phyloP scores from a whole-genome alignment of 2,329 filamentous ascomycete genomes.

The Macrophomina pseudophaseolina region DNA sequence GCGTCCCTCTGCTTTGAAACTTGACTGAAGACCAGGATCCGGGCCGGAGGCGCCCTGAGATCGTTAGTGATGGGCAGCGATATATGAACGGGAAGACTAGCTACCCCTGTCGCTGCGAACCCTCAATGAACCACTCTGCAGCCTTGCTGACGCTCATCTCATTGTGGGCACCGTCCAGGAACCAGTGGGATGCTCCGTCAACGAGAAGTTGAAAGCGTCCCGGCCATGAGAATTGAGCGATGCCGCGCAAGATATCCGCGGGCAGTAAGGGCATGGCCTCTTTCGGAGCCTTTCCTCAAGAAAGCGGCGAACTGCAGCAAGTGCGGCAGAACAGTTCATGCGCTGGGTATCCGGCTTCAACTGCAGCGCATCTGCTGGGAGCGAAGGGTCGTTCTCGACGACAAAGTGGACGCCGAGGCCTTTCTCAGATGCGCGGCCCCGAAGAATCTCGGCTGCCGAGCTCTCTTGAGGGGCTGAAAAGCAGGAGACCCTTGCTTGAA shows the following conservation, averaged over 20 bases:
- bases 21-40: neutral
- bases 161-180: slow-evolving; percentile 32
- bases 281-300: neutral
- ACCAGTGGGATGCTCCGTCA: slow-evolving; percentile 26
- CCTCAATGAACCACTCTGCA: slow-evolving; percentile 28
- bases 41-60: neutral
- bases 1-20: neutral
- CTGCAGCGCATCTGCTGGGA: neutral
- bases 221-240: slow-evolving; percentile 27
- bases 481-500: slow-evolving; percentile 58
- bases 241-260: slow-evolving; percentile 6
- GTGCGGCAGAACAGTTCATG: slow-evolving; percentile 30
- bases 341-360: slow-evolving; percentile 29
- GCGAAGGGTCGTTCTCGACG: neutral
- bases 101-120: neutral
- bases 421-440: slow-evolving; percentile 30
- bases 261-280: neutral
- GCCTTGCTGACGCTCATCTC: slow-evolving; percentile 29
- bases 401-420: neutral
- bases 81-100: neutral
- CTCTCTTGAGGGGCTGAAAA: slow-evolving; percentile 27
- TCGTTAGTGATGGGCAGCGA: neutral
- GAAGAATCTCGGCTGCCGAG: slow-evolving; percentile 26
- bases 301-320: slow-evolving; percentile 24
- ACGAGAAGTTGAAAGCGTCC: slow-evolving; percentile 29